Evolutionary conservation across 345 rosid genomes (phyloP), one percentile per base, ranked within the genome.

Genomic region (Alliaria petiolata): DNA sequence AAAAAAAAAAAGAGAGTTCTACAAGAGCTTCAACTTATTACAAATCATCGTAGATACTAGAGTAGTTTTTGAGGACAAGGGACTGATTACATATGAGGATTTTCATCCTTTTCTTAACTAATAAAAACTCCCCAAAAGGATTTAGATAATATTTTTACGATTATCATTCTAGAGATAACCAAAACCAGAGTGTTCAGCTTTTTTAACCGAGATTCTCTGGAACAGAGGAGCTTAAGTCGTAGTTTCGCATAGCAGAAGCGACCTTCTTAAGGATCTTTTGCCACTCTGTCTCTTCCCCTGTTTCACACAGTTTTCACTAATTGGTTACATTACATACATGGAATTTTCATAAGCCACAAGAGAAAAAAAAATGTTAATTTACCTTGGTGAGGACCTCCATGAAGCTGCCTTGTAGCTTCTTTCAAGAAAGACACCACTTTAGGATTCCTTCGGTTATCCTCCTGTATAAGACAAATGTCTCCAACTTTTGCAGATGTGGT

Each of bases 221-320:
- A 71, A 12, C 54, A 51, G 64, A 72, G 15, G 36, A 30, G 7
- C 35, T 12, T 5, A 59, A 50, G 47, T 42, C 42, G 55, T 57
- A 39, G 17, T 31, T 59, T 22, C 19, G 20, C 43, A 74, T 8
- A 31, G 62, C 55, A 66, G 40, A 59, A 8, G 12, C 51, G 14
- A 74, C 47, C 33, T 16, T 58, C 67, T 25, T 9, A 0, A 74
- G 16, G 4, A 52, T 22, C 67, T 74, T 66, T 33, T 59, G 55
- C 78, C 78, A 74, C 47, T 67, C 67, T 59, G 78, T 58, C 8
- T 67, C 72, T 51, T 42, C 67, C 65, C 62, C 78, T 74, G 72
- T 59, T 46, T 50, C 58, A 47, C 42, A 55, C 57, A 57, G 28
- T 49, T 71, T 8, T 4, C 71, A 72, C 31, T 6, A 53, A 63